A percentile compares a stretch with the other conserved stretches of the same genome.
Evolutionary conservation across 169 alveolate genomes (phyloP).

Genomic region (Cyclospora cayetanensis): DNA sequence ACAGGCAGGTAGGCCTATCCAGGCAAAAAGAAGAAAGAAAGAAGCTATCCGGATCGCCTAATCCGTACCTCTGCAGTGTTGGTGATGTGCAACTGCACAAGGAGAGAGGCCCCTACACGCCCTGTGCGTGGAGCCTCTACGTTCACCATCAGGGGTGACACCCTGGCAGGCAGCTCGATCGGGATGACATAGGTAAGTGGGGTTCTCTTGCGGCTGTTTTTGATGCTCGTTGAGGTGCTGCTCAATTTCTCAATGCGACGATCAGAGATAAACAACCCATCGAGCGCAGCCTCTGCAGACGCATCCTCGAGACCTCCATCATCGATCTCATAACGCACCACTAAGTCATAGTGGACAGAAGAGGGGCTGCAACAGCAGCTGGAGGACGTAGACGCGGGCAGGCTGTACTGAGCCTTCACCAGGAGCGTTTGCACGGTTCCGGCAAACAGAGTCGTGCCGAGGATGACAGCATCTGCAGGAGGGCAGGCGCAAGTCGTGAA

Average conservation of each 20-base stretch:
- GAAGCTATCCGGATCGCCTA: neutral
- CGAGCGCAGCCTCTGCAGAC: neutral
- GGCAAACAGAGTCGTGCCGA: neutral
- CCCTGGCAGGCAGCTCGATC: constrained; percentile 46
- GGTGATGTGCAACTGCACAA: constrained; percentile 37
- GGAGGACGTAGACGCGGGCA: neutral
- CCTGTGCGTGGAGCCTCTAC: constrained; percentile 56
- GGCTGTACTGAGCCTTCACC: neutral
- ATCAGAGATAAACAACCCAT: neutral
- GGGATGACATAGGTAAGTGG: constrained; percentile 40
- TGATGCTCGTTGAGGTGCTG: neutral
- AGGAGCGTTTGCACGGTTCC: constrained; percentile 1
- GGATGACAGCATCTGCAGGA: neutral
- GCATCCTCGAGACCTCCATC: neutral
- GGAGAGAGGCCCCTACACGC: constrained; percentile 40
- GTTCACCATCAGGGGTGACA: constrained; percentile 7
- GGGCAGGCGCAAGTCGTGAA: too few relatives aligned
- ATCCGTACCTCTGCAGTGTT: constrained; percentile 26
- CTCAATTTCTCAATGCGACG: neutral
- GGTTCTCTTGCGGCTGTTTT: neutral
- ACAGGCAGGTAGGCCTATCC: too few relatives aligned
- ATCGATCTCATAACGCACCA: neutral
- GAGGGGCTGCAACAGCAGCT: neutral
- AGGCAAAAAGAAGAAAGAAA: neutral
- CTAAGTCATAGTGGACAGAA: neutral